Conservation (phyloP, 73 alveolate genomes). For the Urostyla sp. region DNA sequence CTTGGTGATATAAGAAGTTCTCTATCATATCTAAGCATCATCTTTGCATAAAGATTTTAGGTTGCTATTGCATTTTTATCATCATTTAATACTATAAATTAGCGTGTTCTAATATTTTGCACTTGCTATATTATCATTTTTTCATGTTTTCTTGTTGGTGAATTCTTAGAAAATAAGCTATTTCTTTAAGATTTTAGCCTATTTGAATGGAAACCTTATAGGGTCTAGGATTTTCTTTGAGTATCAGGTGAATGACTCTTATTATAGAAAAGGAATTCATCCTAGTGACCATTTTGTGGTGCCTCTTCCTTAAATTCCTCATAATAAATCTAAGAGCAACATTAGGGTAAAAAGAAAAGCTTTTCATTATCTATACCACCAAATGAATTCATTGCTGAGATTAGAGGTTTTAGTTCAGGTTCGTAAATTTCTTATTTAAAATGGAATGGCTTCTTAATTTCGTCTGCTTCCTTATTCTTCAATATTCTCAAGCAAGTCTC, state of each 20-base stretch:
- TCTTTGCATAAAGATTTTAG: constrained; percentile 34
- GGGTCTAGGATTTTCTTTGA: too few relatives aligned
- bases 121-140: constrained; percentile 20
- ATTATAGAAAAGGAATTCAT: too few relatives aligned
- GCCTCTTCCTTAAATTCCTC: too few relatives aligned
- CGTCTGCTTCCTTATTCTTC: constrained; percentile 35
- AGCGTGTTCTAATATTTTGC: constrained; percentile 19
- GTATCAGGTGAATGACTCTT: too few relatives aligned
- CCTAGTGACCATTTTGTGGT: too few relatives aligned
- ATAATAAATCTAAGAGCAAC: too few relatives aligned
- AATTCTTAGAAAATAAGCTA: too few relatives aligned
- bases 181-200: too few relatives aligned
- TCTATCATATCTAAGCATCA: constrained; percentile 29
- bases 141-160: too few relatives aligned
- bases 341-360: constrained; percentile 8
- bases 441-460: neutral
- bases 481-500: too few relatives aligned
- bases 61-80: constrained; percentile 53
- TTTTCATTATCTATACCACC: neutral
- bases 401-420: constrained; percentile 21
- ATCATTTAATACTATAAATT: constrained; percentile 21
- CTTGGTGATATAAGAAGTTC: constrained; percentile 4
- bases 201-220: too few relatives aligned
- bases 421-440: constrained; percentile 16
- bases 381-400: constrained; percentile 16